Percentiles rank a stretch among this genome's conserved stretches.
phyloP scores from a whole-genome alignment of 148 eudicot species.

The Cornus controversa region DNA sequence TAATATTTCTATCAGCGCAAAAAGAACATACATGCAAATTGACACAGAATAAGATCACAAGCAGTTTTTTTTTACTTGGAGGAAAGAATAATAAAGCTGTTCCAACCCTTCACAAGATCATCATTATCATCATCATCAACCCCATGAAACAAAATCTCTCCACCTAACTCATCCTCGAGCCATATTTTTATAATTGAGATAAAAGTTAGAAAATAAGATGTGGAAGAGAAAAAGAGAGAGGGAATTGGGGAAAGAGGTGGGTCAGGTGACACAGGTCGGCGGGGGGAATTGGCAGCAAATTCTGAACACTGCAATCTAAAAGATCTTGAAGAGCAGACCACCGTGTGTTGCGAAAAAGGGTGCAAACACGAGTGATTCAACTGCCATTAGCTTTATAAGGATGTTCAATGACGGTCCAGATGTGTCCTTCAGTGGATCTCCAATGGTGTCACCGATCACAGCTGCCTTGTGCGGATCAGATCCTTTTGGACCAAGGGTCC shows the following conservation, averaged over 20 bases:
- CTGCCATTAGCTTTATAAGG: slow-evolving; percentile 50
- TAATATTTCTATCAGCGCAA: too few relatives aligned
- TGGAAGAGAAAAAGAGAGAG: not conserved
- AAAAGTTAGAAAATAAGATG: not conserved
- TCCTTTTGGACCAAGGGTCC: slow-evolving; percentile 40
- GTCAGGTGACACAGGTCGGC: not conserved
- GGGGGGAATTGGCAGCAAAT: not conserved
- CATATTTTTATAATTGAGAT: not conserved
- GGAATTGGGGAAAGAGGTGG: not conserved
- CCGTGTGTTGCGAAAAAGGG: slow-evolving; percentile 49
- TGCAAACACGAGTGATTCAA: slow-evolving; percentile 45
- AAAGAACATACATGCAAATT: too few relatives aligned
- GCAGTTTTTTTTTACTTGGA: not conserved
- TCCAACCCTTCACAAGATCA: not conserved
- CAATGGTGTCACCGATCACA: slow-evolving; percentile 45
- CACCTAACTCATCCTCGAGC: not conserved
- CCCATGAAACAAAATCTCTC: not conserved
- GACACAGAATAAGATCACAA: too few relatives aligned
- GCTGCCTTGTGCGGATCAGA: slow-evolving; percentile 50
- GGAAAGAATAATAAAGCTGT: not conserved
- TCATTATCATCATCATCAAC: not conserved
- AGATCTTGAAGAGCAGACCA: slow-evolving; percentile 32
- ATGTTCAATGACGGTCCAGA: slow-evolving; percentile 49
- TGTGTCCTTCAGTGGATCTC: slow-evolving; percentile 50
- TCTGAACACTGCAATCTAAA: not conserved